A percentile compares a stretch with the other conserved stretches of the same genome.
Conservation (phyloP, 2,329 filamentous ascomycete genomes). For the Scedosporium apiospermum region DNA sequence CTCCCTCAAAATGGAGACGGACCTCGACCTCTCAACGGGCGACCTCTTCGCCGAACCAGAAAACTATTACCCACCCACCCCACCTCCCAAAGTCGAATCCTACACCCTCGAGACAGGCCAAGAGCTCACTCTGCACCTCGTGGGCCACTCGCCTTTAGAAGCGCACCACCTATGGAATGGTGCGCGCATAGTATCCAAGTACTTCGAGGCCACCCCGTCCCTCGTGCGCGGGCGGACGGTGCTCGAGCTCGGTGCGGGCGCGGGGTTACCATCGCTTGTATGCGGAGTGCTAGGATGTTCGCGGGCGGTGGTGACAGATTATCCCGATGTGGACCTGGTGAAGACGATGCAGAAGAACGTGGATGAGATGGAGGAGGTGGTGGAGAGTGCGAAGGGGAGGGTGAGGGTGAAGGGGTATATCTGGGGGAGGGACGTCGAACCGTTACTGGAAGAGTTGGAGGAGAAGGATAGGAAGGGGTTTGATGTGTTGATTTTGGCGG, state of each 20-base stretch:
- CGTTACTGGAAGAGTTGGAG: conserved; percentile 50
- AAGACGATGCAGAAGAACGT: conserved; percentile 73
- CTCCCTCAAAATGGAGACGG: conserved; percentile 19
- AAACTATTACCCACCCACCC: conserved; percentile 70
- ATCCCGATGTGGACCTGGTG: conserved; percentile 76
- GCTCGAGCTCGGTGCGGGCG: conserved; percentile 82
- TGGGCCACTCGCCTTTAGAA: conserved; percentile 82
- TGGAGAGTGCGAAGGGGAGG: conserved; percentile 19
- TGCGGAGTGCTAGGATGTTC: conserved; percentile 63
- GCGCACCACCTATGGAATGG: conserved; percentile 91
- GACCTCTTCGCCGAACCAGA: conserved; percentile 72
- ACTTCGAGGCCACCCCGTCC: conserved; percentile 61
- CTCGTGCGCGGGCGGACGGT: conserved; percentile 61
- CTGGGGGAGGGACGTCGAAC: conserved; percentile 62
- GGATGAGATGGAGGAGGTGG: conserved; percentile 35
- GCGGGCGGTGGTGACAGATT: conserved; percentile 75
- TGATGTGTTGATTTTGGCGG: conserved; percentile 77
- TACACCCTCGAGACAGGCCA: conserved; percentile 61
- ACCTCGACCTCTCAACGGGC: conserved; percentile 22
- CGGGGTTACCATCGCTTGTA: conserved; percentile 73
- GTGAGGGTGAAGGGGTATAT: conserved; percentile 64
- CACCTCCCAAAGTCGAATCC: conserved; percentile 61
- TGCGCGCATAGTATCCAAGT: conserved; percentile 64
- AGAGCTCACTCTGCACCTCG: conserved; percentile 62
- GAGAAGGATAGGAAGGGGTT: conserved; percentile 37